Evolutionary conservation across 768 basidiomycete genomes (phyloP).

Genomic region (Guyanaporus albipodus): DNA sequence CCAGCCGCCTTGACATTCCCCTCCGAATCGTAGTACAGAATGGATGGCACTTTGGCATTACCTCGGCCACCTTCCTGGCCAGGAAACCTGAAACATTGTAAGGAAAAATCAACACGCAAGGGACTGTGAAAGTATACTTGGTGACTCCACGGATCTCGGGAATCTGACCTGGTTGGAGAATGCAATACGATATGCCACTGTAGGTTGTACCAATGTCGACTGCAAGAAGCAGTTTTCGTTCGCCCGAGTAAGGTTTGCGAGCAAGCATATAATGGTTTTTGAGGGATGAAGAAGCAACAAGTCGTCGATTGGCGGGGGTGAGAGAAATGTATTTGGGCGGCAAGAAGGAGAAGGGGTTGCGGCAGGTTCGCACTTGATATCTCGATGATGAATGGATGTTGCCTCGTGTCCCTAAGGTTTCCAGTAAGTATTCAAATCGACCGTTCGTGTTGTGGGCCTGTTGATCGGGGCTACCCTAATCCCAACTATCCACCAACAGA

Average conservation of each 20-base stretch:
- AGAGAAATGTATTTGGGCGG: no score
- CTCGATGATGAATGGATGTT: no score
- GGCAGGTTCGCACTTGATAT: no score
- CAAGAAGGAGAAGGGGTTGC: no score
- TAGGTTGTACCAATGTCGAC: background rate
- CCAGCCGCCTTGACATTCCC: constrained; percentile 1
- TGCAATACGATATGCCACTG: background rate
- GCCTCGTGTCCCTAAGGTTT: no score
- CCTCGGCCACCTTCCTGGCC: background rate
- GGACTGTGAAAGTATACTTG: background rate
- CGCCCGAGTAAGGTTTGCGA: background rate
- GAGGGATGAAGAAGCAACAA: no score
- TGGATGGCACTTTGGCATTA: constrained; percentile 4
- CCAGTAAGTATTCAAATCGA: no score
- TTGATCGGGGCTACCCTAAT: no score
- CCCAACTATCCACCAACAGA: no score
- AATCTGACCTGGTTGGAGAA: constrained; percentile 1
- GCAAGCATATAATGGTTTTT: background rate
- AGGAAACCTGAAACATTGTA: background rate
- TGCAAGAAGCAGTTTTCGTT: background rate
- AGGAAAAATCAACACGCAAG: background rate
- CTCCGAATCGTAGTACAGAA: background rate
- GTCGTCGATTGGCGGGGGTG: no score
- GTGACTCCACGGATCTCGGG: constrained; percentile 4
- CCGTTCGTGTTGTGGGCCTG: no score